Conservation (phyloP, 1,284 basidiomycete species). For the Earliella scabrosa region DNA sequence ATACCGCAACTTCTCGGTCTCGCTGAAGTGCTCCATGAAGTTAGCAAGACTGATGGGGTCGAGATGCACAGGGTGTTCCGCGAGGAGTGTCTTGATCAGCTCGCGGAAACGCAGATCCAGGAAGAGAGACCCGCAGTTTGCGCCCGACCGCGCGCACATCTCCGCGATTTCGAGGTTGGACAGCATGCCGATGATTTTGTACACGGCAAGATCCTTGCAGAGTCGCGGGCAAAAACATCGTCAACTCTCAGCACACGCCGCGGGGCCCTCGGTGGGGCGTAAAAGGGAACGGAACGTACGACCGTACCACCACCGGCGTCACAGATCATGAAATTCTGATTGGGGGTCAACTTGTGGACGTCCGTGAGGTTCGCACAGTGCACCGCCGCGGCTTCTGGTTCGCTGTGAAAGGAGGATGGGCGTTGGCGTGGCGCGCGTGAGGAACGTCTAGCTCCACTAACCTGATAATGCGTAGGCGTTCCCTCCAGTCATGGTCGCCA, state of each 20-base stretch:
- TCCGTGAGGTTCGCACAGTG: conserved; percentile 81
- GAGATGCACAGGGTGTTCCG: conserved; percentile 78
- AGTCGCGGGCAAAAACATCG: conserved; percentile 4
- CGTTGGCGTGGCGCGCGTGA: not conserved
- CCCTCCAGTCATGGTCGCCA: conserved; percentile 77
- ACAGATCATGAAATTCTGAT: conserved; percentile 80
- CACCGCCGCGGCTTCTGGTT: conserved; percentile 85
- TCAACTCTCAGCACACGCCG: not conserved
- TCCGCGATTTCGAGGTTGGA: conserved; percentile 82
- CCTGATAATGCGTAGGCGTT: conserved; percentile 81
- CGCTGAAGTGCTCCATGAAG: conserved; percentile 85
- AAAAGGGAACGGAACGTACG: conserved; percentile 39
- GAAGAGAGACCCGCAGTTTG: conserved; percentile 83
- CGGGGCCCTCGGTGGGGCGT: conserved; percentile 4
- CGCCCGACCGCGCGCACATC: conserved; percentile 80
- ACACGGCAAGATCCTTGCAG: conserved; percentile 65
- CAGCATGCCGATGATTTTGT: conserved; percentile 80
- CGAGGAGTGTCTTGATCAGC: conserved; percentile 69
- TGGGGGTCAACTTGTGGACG: conserved; percentile 73
- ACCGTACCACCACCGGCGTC: conserved; percentile 86
- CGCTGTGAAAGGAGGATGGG: conserved; percentile 40
- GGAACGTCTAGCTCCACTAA: conserved; percentile 25
- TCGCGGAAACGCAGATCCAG: conserved; percentile 82
- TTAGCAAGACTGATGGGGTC: conserved; percentile 78
- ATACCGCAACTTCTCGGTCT: conserved; percentile 83